Percentiles rank a stretch among this genome's conserved stretches.
phyloP scores from a whole-genome alignment of 1,284 basidiomycete genomes.

The Fistulina hepatica region DNA sequence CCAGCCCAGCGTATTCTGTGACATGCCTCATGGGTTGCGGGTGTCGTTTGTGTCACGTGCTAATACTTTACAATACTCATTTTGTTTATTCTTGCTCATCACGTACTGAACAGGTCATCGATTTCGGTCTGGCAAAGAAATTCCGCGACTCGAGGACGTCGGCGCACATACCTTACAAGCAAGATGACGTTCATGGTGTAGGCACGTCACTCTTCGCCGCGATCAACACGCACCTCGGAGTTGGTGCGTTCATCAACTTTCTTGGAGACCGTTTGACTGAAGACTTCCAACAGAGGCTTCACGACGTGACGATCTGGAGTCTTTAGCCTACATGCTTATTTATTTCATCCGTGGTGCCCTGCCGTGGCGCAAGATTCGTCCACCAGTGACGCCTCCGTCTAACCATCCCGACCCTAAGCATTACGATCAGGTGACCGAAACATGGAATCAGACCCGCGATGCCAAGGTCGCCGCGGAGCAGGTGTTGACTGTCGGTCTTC shows the following conservation, averaged over 20 bases:
- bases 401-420: conserved; percentile 16
- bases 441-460: conserved; percentile 67
- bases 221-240: conserved; percentile 89
- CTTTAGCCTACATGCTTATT: conserved; percentile 85
- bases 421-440: conserved; percentile 62
- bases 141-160: conserved; percentile 83
- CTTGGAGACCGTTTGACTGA: conserved; percentile 1
- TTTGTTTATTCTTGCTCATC: not conserved
- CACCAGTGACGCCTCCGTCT: conserved; percentile 39
- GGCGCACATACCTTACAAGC: conserved; percentile 84
- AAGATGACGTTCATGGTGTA: conserved; percentile 82
- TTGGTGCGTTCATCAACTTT: conserved; percentile 39
- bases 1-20: too few relatives aligned
- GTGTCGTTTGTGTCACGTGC: too few relatives aligned
- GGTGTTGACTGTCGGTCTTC: conserved; percentile 73
- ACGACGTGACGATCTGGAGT: conserved; percentile 86
- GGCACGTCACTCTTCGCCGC: conserved; percentile 93
- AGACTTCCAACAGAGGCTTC: conserved; percentile 53
- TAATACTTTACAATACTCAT: too few relatives aligned
- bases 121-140: conserved; percentile 96
- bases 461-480: conserved; percentile 52
- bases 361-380: conserved; percentile 82
- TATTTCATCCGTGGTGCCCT: conserved; percentile 86
- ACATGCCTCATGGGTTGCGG: too few relatives aligned
- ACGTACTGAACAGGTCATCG: conserved; percentile 46